These are phyloP conservation scores for Penicillium palitans DNA, from an alignment of 2,329 filamentous ascomycete genomes.

Conservation along the genomic window DNA sequence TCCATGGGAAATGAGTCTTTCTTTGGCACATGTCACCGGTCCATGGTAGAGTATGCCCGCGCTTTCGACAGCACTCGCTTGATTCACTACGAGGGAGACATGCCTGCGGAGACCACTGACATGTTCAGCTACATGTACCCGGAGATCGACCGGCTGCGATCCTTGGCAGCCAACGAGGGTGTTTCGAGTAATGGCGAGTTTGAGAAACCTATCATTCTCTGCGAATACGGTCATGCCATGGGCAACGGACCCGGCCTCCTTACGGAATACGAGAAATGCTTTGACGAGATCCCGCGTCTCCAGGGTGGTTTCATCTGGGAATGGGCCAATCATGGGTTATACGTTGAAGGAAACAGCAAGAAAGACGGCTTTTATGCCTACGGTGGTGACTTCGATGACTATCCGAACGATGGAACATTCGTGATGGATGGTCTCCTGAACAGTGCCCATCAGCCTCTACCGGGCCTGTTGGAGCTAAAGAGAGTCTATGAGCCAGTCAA, in stretches of 20 bases:
- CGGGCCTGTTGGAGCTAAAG: conserved; percentile 57
- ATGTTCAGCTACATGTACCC: conserved; percentile 71
- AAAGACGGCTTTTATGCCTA: conserved; percentile 56
- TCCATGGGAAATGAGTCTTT: conserved; percentile 73
- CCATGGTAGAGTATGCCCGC: conserved; percentile 66
- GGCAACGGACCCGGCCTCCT: conserved; percentile 71
- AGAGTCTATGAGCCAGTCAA: conserved; percentile 58
- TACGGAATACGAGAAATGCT: conserved; percentile 66
- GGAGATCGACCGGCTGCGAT: conserved; percentile 52
- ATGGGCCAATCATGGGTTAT: conserved; percentile 64
- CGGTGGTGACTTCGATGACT: conserved; percentile 62
- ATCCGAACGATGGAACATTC: conserved; percentile 60
- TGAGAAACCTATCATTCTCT: conserved; percentile 45
- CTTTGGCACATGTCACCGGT: conserved; percentile 66
- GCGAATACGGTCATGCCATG: conserved; percentile 64
- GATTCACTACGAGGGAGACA: conserved; percentile 68
- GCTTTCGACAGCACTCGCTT: conserved; percentile 58
- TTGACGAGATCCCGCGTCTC: conserved; percentile 60
- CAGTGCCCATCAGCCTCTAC: conserved; percentile 57
- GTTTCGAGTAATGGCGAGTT: conserved; percentile 44
- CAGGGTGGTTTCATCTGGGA: conserved; percentile 70
- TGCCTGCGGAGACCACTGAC: conserved; percentile 59
- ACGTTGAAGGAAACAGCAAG: conserved; percentile 31
- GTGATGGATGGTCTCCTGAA: conserved; percentile 59
- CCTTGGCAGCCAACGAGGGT: conserved; percentile 44